phyloP scores from a whole-genome alignment of 768 basidiomycete genomes.

The Suillus discolor region DNA sequence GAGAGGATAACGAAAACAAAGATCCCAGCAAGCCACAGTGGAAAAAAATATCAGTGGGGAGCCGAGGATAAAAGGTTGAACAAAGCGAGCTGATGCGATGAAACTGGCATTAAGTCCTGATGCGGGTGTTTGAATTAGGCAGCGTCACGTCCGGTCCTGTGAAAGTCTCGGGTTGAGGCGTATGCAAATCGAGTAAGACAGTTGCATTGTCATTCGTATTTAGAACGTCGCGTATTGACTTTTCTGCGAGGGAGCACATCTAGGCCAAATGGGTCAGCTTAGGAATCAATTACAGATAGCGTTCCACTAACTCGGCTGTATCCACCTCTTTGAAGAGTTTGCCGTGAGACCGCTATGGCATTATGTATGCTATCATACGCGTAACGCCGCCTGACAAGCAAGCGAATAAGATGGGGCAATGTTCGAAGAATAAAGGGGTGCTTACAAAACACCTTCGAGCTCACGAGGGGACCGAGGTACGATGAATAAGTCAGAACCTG shows the following conservation, averaged over 20 bases:
- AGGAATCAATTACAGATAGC: not conserved
- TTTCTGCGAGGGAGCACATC: conserved; percentile 72
- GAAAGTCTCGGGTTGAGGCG: conserved; percentile 24
- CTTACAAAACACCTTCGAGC: conserved; percentile 74
- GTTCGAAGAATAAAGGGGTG: conserved; percentile 14
- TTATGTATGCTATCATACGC: conserved; percentile 83
- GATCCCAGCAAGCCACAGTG: conserved; percentile 5
- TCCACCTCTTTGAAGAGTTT: conserved; percentile 57
- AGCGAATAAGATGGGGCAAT: conserved; percentile 12
- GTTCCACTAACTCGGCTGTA: conserved; percentile 50
- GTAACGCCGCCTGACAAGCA: conserved; percentile 60
- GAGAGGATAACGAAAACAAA: not conserved
- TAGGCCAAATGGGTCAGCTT: conserved; percentile 24
- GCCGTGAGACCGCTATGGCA: conserved; percentile 69
- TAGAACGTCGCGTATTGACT: conserved; percentile 70
- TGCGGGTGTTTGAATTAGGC: conserved; percentile 17
- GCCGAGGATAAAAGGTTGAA: not conserved
- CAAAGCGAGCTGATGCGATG: not conserved
- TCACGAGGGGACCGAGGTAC: conserved; percentile 64
- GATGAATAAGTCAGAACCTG: conserved; percentile 71
- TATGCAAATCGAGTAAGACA: conserved; percentile 67
- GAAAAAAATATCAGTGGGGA: conserved; percentile 14
- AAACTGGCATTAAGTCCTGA: conserved; percentile 26
- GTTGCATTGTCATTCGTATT: conserved; percentile 68
- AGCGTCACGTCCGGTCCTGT: conserved; percentile 17